Evolutionary conservation across 1,284 basidiomycete species (phyloP).

Genomic region (Polyporus tsugae): DNA sequence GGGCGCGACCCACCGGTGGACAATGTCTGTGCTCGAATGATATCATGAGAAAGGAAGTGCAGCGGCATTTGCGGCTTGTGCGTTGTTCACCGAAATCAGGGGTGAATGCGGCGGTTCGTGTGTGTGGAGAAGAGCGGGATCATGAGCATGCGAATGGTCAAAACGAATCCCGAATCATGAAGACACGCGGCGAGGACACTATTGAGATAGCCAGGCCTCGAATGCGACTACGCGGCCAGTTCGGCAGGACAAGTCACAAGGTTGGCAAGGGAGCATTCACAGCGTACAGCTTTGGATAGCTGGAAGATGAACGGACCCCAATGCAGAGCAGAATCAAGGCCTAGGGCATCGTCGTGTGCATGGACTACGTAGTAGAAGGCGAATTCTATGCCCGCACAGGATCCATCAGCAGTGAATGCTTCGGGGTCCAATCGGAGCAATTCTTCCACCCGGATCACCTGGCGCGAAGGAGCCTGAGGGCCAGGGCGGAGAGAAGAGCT

Average conservation of each 20-base stretch:
- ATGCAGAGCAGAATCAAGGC: background rate
- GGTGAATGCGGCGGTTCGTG: background rate
- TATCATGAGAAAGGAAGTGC: slow-evolving; percentile 18
- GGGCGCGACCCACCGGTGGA: background rate
- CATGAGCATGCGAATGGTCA: background rate
- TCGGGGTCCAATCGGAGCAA: slow-evolving; percentile 19
- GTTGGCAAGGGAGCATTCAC: slow-evolving; percentile 3
- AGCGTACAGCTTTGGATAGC: background rate
- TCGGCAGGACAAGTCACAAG: background rate
- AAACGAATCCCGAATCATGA: background rate
- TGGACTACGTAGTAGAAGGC: slow-evolving; percentile 16
- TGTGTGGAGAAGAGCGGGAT: slow-evolving; percentile 3
- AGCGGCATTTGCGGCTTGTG: background rate
- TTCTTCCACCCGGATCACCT: slow-evolving; percentile 23
- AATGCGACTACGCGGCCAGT: background rate
- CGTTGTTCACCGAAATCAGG: background rate
- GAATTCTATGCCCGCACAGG: slow-evolving; percentile 27
- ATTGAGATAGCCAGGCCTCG: background rate
- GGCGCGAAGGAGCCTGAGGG: slow-evolving; percentile 2
- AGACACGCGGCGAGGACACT: background rate
- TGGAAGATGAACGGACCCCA: background rate
- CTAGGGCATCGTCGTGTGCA: background rate
- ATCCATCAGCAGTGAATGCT: slow-evolving; percentile 27
- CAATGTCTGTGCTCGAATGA: background rate
- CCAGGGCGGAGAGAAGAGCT: background rate